Evolutionary conservation across 371 early-diverging fungal genomes (phyloP), one percentile per base, ranked within the genome.

Genomic region (Mortierella sp.): DNA sequence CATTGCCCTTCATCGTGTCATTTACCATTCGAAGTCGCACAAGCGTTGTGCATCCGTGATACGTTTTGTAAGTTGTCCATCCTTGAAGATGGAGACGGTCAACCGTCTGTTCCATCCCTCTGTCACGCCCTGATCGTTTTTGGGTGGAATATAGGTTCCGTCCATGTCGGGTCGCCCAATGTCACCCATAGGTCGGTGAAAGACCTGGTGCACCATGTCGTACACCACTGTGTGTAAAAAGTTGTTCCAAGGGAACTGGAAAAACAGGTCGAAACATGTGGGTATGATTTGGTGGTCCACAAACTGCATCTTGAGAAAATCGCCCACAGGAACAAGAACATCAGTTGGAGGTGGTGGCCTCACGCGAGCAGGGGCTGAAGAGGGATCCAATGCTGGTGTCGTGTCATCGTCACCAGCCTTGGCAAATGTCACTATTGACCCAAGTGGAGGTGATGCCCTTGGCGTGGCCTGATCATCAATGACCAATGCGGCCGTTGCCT

Each of bases 211-310:
- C 57, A 97, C 84, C 85, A 95, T 93, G 76, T 97, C 97, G 71
- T 94, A 97, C 14, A 97, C 94, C 16, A 95, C 95, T 28, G 93
- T 92, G 78, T 97, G 97, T 63, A 97, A 67, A 76, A 97, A 93
- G 84, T 97, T 96, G 81, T 96, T 96, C 91, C 94, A 94, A 34
- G 91, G 89, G 77, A 91, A 94, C 37, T 82, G 79, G 83, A 96
- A 95, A 66, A 96, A 96, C 46, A 96, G 79, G 60, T 92, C 90
- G 66, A 83, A 62, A 49, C 83, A 83, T 13, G 81, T 78, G 1
- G 87, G 86, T 59, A 91, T 62, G 31, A 88, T 89, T 25, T 70
- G 72, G 58, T 88, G 80, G 53, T 88, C 80, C 16, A 90, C 85
- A 43, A 89, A 84, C 55, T 85, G 83, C 55, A 82, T 68, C 60